Conservation (phyloP, 1,284 basidiomycete species). For the Ceratobasidium papillatum region DNA sequence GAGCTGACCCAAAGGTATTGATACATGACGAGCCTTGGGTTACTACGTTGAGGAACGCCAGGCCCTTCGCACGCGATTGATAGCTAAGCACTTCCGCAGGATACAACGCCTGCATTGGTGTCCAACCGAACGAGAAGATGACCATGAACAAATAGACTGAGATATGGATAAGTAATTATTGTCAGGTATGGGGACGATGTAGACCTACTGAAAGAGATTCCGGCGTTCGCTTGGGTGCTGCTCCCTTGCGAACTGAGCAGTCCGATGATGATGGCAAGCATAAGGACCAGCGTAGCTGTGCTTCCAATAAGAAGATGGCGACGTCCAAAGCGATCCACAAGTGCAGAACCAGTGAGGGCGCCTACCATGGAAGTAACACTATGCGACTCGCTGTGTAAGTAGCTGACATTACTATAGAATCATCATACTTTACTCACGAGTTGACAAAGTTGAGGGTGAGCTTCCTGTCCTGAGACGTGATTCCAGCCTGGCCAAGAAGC, state of each 20-base stretch:
- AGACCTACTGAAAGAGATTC: constrained; percentile 37
- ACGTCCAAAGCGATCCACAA: constrained; percentile 58
- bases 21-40: constrained; percentile 57
- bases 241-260: constrained; percentile 52
- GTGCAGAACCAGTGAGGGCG: constrained; percentile 52
- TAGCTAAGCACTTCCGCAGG: constrained; percentile 63
- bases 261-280: constrained; percentile 58
- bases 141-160: constrained; percentile 47
- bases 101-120: constrained; percentile 65
- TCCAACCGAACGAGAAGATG: constrained; percentile 64
- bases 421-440: constrained; percentile 46
- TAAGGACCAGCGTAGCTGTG: constrained; percentile 54
- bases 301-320: constrained; percentile 55
- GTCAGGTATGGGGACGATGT: background rate
- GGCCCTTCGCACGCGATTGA: constrained; percentile 62
- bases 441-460: constrained; percentile 62
- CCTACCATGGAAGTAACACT: constrained; percentile 43
- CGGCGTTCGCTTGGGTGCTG: constrained; percentile 34
- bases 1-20: constrained; percentile 56
- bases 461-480: constrained; percentile 56
- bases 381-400: background rate
- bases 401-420: background rate
- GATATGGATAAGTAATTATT: background rate
- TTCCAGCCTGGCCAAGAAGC: constrained; percentile 58
- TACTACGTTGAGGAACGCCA: constrained; percentile 51